Conservation (phyloP, 768 basidiomycete genomes). For the Sarcomyxa edulis region DNA sequence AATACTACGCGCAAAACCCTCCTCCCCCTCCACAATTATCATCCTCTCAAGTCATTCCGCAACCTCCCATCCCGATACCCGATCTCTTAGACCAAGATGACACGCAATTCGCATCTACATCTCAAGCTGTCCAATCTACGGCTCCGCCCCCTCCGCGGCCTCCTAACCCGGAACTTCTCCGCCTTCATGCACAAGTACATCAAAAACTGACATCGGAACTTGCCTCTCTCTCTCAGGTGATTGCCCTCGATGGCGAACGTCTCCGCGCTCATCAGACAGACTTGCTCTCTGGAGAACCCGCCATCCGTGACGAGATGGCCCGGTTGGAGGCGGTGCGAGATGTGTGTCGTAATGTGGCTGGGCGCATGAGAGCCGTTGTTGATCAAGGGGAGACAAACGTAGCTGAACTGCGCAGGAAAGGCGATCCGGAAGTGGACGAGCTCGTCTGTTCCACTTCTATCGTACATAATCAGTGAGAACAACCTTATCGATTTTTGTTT, state of each 20-base stretch:
- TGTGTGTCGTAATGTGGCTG: slow-evolving; percentile 79
- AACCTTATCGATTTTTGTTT: slow-evolving; percentile 6
- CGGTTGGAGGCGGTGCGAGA: slow-evolving; percentile 88
- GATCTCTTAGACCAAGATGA: slow-evolving; percentile 67
- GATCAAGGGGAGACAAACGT: slow-evolving; percentile 68
- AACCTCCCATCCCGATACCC: slow-evolving; percentile 29
- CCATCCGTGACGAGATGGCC: slow-evolving; percentile 94
- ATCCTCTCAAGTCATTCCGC: slow-evolving; percentile 11
- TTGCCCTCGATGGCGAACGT: slow-evolving; percentile 64
- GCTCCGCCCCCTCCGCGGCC: slow-evolving; percentile 67
- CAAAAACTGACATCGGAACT: slow-evolving; percentile 70
- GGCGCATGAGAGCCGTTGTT: slow-evolving; percentile 59
- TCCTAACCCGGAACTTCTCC: slow-evolving; percentile 85
- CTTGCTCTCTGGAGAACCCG: slow-evolving; percentile 85
- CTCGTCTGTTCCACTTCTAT: slow-evolving; percentile 93
- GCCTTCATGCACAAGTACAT: slow-evolving; percentile 73
- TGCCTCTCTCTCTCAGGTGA: slow-evolving; percentile 58
- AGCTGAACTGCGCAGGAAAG: slow-evolving; percentile 71
- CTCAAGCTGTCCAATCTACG: slow-evolving; percentile 10
- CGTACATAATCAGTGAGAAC: slow-evolving; percentile 90
- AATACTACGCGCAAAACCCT: slow-evolving; percentile 1
- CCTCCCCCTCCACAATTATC: slow-evolving; percentile 8
- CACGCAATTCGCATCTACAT: slow-evolving; percentile 11
- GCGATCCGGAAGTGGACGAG: slow-evolving; percentile 94
- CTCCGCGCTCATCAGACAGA: slow-evolving; percentile 79